Evolutionary conservation across 2,329 filamentous ascomycete genomes (phyloP).

Genomic region (Dendrostoma leiphaemia): DNA sequence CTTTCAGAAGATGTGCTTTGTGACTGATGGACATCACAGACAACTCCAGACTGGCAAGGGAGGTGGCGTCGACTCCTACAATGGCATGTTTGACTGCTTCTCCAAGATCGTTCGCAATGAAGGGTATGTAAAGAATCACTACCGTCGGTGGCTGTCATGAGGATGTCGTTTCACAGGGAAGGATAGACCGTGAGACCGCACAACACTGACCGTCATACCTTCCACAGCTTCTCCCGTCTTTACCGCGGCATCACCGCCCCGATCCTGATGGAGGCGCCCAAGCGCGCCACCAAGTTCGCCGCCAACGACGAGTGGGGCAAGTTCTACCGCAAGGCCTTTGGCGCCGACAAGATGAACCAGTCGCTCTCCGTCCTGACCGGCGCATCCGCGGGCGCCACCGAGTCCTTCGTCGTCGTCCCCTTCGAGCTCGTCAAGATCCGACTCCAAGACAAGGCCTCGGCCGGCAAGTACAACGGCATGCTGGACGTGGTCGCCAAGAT

Average conservation of each 20-base stretch:
- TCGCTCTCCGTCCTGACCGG: slow-evolving; percentile 88
- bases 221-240: slow-evolving; percentile 72
- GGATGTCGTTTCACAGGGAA: too few relatives aligned
- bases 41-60: slow-evolving; percentile 80
- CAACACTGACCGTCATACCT: not conserved
- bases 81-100: slow-evolving; percentile 97
- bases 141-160: too few relatives aligned
- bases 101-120: slow-evolving; percentile 94
- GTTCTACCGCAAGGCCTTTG: slow-evolving; percentile 87
- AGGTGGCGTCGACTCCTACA: slow-evolving; percentile 80
- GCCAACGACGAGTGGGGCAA: slow-evolving; percentile 98
- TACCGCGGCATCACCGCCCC: slow-evolving; percentile 96
- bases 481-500: slow-evolving; percentile 80
- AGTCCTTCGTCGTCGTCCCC: slow-evolving; percentile 94
- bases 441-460: slow-evolving; percentile 91
- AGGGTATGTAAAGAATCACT: slow-evolving; percentile 65
- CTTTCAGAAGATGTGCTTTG: slow-evolving; percentile 2
- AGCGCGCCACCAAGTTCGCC: slow-evolving; percentile 97
- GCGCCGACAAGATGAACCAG: slow-evolving; percentile 84
- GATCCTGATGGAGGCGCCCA: slow-evolving; percentile 86
- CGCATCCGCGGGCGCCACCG: slow-evolving; percentile 90
- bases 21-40: slow-evolving; percentile 41
- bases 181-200: too few relatives aligned
- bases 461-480: slow-evolving; percentile 82
- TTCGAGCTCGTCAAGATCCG: slow-evolving; percentile 99